Percentiles rank a stretch among this genome's conserved stretches.
phyloP scores from a whole-genome alignment of 768 basidiomycete genomes.

The Rhodotorula graminis region DNA sequence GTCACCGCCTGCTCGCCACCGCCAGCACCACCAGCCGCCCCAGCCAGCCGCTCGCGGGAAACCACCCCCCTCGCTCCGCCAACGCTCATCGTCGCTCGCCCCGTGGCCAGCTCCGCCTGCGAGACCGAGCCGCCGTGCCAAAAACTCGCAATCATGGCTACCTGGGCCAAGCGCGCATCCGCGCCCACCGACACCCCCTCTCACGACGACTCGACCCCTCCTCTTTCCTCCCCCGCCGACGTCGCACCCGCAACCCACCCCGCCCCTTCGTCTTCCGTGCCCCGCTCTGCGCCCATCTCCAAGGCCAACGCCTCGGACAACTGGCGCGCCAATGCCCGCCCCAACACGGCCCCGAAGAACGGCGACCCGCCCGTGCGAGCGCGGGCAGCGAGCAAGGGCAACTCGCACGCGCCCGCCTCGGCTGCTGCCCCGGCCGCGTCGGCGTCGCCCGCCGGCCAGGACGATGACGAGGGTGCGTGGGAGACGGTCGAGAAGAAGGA shows the following conservation, averaged over 20 bases:
- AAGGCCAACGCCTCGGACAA: conserved; percentile 25
- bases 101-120: background rate
- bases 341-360: background rate
- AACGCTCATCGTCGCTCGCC: background rate
- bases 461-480: conserved; percentile 25
- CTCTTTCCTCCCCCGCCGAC: background rate
- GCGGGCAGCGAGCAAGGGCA: conserved; percentile 8
- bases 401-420: too few relatives aligned
- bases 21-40: too few relatives aligned
- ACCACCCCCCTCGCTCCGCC: background rate
- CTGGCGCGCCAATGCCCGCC: conserved; percentile 12
- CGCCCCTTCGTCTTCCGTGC: conserved; percentile 1
- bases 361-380: background rate
- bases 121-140: background rate
- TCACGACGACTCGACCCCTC: background rate
- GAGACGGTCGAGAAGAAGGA: conserved; percentile 34
- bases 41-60: too few relatives aligned
- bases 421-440: background rate
- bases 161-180: conserved; percentile 13
- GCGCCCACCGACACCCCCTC: background rate
- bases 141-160: conserved; percentile 1
- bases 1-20: too few relatives aligned
- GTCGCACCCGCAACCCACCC: background rate
- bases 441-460: background rate
- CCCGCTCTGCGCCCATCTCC: conserved; percentile 8